Evolutionary conservation across 768 basidiomycete genomes (phyloP).

Genomic region (Macrolepiota albuminosa): DNA sequence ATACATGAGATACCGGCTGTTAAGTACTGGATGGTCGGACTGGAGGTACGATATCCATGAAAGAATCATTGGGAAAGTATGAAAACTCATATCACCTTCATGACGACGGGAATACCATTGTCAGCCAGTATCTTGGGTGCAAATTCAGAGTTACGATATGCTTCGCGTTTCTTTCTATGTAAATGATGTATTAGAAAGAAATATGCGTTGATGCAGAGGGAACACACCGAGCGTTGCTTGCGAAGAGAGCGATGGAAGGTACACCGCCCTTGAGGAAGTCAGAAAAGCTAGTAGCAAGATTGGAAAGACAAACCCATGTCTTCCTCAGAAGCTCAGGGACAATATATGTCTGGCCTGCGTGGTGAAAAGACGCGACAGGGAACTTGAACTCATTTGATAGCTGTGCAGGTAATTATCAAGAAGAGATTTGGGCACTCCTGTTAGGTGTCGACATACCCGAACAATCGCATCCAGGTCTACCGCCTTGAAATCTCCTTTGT

Average conservation of each 20-base stretch:
- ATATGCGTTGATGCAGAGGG: neutral
- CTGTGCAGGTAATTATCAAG: conserved; percentile 21
- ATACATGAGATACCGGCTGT: conserved; percentile 62
- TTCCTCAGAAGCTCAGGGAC: conserved; percentile 73
- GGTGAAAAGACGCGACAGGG: conserved; percentile 70
- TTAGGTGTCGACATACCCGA: conserved; percentile 35
- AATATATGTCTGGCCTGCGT: conserved; percentile 77
- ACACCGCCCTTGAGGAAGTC: conserved; percentile 30
- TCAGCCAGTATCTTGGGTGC: conserved; percentile 69
- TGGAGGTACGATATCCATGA: conserved; percentile 15
- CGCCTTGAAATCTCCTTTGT: conserved; percentile 31
- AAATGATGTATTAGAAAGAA: neutral
- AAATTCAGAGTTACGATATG: conserved; percentile 68
- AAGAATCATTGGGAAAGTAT: neutral
- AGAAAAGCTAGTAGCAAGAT: neutral
- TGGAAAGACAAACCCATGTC: conserved; percentile 44
- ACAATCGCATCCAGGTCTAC: conserved; percentile 67
- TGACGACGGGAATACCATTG: conserved; percentile 58
- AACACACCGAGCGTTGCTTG: conserved; percentile 47
- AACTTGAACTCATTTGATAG: conserved; percentile 82
- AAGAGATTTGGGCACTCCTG: neutral
- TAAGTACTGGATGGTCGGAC: conserved; percentile 54
- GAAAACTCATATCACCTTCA: conserved; percentile 49
- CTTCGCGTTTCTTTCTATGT: conserved; percentile 40
- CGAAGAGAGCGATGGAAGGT: conserved; percentile 72